A percentile compares a stretch with the other conserved stretches of the same genome.
Evolutionary conservation across 371 early-diverging fungal genomes (phyloP).

Genomic region (Chytridium lagenaria): DNA sequence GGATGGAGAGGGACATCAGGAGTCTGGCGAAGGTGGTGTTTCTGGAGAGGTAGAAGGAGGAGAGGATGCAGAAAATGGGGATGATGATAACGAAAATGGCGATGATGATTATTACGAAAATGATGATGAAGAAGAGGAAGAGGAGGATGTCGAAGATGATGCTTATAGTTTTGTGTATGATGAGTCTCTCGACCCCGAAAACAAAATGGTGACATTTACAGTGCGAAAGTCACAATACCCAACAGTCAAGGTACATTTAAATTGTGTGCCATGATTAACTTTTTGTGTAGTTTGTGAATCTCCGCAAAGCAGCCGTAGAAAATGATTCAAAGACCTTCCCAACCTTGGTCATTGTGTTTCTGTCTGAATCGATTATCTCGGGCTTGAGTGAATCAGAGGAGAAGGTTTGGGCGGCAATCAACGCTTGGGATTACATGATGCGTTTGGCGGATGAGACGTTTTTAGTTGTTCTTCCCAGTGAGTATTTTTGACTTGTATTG

Average conservation of each 20-base stretch:
- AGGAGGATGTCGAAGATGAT: not conserved
- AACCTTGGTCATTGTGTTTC: not conserved
- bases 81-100: no score
- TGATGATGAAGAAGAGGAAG: not conserved
- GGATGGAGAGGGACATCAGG: not conserved
- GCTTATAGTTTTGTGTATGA: not conserved
- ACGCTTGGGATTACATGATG: conserved; percentile 6
- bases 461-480: not conserved
- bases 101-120: not conserved
- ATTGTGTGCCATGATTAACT: not conserved
- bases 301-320: not conserved
- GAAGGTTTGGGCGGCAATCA: not conserved
- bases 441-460: not conserved
- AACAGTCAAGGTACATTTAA: not conserved
- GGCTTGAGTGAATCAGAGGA: not conserved
- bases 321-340: not conserved
- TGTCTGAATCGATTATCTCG: not conserved
- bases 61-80: no score
- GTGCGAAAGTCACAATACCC: not conserved
- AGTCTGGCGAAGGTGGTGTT: conserved; percentile 4
- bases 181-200: no score
- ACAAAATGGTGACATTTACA: not conserved
- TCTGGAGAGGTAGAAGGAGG: no score
- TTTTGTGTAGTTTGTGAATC: not conserved
- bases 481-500: not conserved